A percentile compares a stretch with the other conserved stretches of the same genome.
Conservation (phyloP, 305 asterid genomes). For the Fraxinus paxiana region DNA sequence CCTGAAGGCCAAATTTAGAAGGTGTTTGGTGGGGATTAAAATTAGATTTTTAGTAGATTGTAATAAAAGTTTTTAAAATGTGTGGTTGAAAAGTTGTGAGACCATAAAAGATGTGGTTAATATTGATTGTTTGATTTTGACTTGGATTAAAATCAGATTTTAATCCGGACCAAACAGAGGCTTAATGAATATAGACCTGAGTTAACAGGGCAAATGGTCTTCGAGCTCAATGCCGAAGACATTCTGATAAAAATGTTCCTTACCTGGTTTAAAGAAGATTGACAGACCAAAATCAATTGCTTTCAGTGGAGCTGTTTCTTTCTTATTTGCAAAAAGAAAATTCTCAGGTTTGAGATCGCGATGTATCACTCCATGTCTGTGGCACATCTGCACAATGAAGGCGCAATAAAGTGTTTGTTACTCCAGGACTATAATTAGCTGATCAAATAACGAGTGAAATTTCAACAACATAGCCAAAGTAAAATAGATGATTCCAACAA, state of each 20-base stretch:
- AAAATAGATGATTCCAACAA: constrained; percentile 6
- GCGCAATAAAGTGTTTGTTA: constrained; percentile 13
- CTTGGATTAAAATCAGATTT: too few species aligned
- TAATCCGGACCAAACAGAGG: too few species aligned
- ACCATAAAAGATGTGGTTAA: too few species aligned
- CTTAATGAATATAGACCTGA: neutral
- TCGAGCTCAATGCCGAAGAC: neutral
- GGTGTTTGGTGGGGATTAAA: too few species aligned
- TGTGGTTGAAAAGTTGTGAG: too few species aligned
- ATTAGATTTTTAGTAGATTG: too few species aligned
- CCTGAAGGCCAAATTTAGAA: constrained; percentile 30
- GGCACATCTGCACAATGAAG: constrained; percentile 52
- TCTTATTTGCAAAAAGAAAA: constrained; percentile 65
- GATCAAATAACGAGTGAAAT: neutral
- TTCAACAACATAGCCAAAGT: neutral
- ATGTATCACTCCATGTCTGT: constrained; percentile 69
- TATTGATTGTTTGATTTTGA: too few species aligned
- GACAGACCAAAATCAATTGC: constrained; percentile 77
- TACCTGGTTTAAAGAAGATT: constrained; percentile 68
- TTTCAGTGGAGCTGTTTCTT: constrained; percentile 60
- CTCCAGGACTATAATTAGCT: neutral
- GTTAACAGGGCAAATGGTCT: neutral
- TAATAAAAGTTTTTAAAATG: too few species aligned
- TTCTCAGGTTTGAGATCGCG: constrained; percentile 81
- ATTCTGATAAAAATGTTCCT: neutral